These are phyloP conservation scores for Coix lacrymajobi DNA, from an alignment of 176 grass and related monocot species.

Conservation along the genomic window DNA sequence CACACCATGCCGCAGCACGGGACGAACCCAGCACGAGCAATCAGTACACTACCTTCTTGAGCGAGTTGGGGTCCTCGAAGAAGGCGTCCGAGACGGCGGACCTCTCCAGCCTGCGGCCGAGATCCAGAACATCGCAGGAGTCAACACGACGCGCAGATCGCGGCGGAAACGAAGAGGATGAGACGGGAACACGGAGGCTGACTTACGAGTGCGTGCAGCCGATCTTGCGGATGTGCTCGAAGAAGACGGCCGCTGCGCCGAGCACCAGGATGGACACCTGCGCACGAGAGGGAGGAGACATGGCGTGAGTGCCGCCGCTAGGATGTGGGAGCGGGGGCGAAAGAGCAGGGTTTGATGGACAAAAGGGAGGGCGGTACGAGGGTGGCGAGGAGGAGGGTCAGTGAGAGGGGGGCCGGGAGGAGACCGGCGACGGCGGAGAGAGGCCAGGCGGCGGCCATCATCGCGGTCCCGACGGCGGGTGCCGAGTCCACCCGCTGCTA, in stretches of 20 bases:
- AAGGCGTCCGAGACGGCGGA: constrained; percentile 49
- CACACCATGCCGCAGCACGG: neutral
- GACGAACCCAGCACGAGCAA: neutral
- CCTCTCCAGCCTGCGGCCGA: constrained; percentile 61
- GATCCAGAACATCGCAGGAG: constrained; percentile 26
- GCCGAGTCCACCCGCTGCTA: constrained; percentile 9
- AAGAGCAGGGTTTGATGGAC: neutral
- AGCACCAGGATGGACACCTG: constrained; percentile 52
- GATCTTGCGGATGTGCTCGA: constrained; percentile 85
- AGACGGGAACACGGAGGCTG: neutral
- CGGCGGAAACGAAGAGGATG: neutral
- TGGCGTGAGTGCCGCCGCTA: neutral
- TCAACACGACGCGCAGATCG: constrained; percentile 22
- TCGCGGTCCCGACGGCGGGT: constrained; percentile 14
- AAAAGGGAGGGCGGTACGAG: constrained; percentile 26
- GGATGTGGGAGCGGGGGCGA: neutral
- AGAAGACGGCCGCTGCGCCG: constrained; percentile 56
- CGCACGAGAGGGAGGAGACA: constrained; percentile 10
- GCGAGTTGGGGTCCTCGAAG: constrained; percentile 87
- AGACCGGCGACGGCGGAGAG: constrained; percentile 36
- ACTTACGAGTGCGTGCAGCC: constrained; percentile 80
- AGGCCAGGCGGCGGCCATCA: constrained; percentile 36
- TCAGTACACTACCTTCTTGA: constrained; percentile 57
- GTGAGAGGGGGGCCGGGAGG: constrained; percentile 40
- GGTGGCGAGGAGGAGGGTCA: constrained; percentile 46